Percentiles rank a stretch among this genome's conserved stretches.
Conservation (phyloP, 176 grass and related monocot genomes). For the Calamus simplicifolius region DNA sequence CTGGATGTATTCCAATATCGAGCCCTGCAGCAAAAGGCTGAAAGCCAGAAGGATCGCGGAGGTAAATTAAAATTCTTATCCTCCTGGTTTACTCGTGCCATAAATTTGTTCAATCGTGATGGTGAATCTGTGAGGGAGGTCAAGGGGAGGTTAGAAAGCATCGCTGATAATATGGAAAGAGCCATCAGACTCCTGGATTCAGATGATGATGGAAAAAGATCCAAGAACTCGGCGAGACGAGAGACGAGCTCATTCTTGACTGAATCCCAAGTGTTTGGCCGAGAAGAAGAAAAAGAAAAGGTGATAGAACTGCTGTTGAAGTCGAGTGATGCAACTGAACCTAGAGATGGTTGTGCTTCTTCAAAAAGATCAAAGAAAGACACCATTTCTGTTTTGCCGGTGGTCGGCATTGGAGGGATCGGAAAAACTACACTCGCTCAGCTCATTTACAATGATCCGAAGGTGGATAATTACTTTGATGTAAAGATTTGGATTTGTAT, state of each 20-base stretch:
- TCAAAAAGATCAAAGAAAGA: too few species aligned
- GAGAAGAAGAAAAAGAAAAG: slow-evolving; percentile 12
- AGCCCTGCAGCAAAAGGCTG: not conserved
- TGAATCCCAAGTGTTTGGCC: slow-evolving; percentile 12
- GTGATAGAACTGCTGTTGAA: slow-evolving; percentile 3
- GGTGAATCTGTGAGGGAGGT: not conserved
- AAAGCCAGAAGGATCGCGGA: not conserved
- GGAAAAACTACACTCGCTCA: too few species aligned
- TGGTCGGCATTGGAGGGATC: too few species aligned
- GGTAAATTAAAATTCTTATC: slow-evolving; percentile 2
- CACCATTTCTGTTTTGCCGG: too few species aligned
- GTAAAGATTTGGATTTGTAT: too few species aligned
- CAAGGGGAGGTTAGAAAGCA: slow-evolving; percentile 4
- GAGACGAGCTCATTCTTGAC: slow-evolving; percentile 15
- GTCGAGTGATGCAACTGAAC: not conserved
- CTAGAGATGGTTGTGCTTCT: not conserved
- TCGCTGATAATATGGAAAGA: slow-evolving; percentile 5
- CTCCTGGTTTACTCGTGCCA: slow-evolving; percentile 5
- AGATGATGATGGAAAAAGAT: not conserved
- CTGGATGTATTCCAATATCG: slow-evolving; percentile 13
- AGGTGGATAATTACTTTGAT: too few species aligned
- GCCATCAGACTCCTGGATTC: slow-evolving; percentile 5
- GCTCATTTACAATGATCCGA: too few species aligned
- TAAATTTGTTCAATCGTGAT: slow-evolving; percentile 1
- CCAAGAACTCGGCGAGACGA: not conserved